Evolutionary conservation across 108 stramenopile genomes (phyloP), one percentile per base, ranked within the genome.

Genomic region (Mediolabrus comicus): DNA sequence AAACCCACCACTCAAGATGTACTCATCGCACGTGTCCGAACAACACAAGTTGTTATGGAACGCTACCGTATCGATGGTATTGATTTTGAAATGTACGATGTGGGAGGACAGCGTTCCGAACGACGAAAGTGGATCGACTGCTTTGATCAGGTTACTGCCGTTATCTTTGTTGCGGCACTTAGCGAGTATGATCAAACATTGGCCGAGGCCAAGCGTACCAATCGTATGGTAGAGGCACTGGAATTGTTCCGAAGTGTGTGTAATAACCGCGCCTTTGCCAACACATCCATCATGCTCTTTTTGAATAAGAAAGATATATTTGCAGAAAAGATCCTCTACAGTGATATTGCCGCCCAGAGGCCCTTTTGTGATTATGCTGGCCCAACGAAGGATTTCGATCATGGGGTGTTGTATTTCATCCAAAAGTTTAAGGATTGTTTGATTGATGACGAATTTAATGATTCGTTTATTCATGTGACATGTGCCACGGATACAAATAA

Each of bases 221-320:
- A 99, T 80, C 92, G 98, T 39, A 97, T 99, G 95, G 88, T 88
- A 43, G 98, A 99, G 74, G 96, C 96, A 19, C 70, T 99, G 43
- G 88, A 94, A 29, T 85, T 99, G 16, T 99, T 98, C 69, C 88
- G 93, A 41, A 96, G 97, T 4, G 96, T 99, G 22, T 92, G 92
- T 59, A 98, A 97, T 72, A 98, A 98, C 75, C 81, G 90, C 12
- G 92, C 91, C 65, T 99, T 99, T 79, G 84, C 89, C 49, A 86
- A 97, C 31, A 98, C 97, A 2, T 85, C 86, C 53, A 78, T 78
- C 38, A 88, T 96, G 83, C 85, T 96, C 25, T 95, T 99, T 72
- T 79, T 99, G 17, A 99, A 99, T 78, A 99, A 99, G 81, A 94
- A 92, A 74, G 98, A 99, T 75, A 82, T 99, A 27, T 99, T 98